A percentile compares a stretch with the other conserved stretches of the same genome.
Evolutionary conservation across 768 basidiomycete genomes (phyloP).

Genomic region (Hebeloma cylindrosporum): DNA sequence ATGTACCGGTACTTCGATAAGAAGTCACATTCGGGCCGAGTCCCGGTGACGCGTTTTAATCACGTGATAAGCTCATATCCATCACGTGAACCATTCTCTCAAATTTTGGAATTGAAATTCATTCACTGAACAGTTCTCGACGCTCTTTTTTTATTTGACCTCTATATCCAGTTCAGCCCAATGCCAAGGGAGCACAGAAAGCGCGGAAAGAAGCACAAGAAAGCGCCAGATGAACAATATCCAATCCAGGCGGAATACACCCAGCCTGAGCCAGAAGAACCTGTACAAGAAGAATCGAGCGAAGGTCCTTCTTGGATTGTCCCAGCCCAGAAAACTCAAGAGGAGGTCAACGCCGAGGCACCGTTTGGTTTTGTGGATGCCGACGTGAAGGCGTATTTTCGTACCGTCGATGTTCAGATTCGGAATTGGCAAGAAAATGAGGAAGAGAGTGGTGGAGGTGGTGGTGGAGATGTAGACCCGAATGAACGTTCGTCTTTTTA

Average conservation of each 20-base stretch:
- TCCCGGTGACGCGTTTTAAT: too few species aligned
- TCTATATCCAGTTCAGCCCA: background rate
- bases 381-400: conserved; percentile 91
- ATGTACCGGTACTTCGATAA: too few species aligned
- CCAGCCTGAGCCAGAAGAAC: conserved; percentile 12
- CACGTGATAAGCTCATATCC: too few species aligned
- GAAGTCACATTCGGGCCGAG: too few species aligned
- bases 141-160: conserved; percentile 1
- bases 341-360: conserved; percentile 57
- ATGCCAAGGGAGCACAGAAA: conserved; percentile 81
- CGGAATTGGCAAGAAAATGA: conserved; percentile 77
- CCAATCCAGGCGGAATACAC: conserved; percentile 13
- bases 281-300: conserved; percentile 11
- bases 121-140: background rate
- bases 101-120: background rate
- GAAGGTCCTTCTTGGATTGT: conserved; percentile 75
- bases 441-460: conserved; percentile 35
- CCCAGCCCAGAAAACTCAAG: conserved; percentile 32
- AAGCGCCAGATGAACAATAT: conserved; percentile 33
- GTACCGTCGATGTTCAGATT: conserved; percentile 84
- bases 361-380: conserved; percentile 90
- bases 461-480: conserved; percentile 51
- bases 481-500: conserved; percentile 58
- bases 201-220: conserved; percentile 75
- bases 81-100: too few species aligned